phyloP scores from a whole-genome alignment of 2,329 filamentous ascomycete genomes.

The Aspergillus bombycis region DNA sequence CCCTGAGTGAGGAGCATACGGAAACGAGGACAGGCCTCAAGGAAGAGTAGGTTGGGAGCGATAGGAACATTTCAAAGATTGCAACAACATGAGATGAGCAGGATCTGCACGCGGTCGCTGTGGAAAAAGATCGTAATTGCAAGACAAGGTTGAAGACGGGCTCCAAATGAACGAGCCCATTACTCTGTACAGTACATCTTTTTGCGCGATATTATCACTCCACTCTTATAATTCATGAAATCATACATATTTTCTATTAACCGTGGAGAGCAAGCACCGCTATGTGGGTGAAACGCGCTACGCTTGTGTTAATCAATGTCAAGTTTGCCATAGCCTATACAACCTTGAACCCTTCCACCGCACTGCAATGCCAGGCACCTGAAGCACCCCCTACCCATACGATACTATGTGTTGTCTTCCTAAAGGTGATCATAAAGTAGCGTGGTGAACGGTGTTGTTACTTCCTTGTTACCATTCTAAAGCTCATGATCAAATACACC shows the following conservation, averaged over 20 bases:
- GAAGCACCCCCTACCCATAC: no score
- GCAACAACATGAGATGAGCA: no score
- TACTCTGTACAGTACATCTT: not conserved
- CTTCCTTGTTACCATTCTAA: not conserved
- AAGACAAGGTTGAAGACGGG: not conserved
- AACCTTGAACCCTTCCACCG: no score
- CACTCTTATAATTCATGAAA: not conserved
- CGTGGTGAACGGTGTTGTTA: no score
- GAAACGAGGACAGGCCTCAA: slow-evolving; percentile 53
- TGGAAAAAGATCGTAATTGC: not conserved
- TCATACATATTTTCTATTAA: accelerated
- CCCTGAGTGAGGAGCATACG: slow-evolving; percentile 54
- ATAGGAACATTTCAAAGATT: not conserved
- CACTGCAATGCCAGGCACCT: not conserved
- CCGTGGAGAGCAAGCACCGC: not conserved
- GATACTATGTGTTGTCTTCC: not conserved
- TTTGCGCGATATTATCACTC: not conserved
- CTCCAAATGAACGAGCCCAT: not conserved
- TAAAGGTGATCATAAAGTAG: not conserved
- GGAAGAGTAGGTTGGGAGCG: not conserved
- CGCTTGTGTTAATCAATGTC: not conserved
- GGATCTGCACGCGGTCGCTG: no score
- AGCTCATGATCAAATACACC: not conserved
- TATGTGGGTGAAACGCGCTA: not conserved
- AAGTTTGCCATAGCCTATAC: not conserved